A percentile compares a stretch with the other conserved stretches of the same genome.
phyloP scores from a whole-genome alignment of 495 filamentous ascomycete species.

The Articulospora tetracladia region DNA sequence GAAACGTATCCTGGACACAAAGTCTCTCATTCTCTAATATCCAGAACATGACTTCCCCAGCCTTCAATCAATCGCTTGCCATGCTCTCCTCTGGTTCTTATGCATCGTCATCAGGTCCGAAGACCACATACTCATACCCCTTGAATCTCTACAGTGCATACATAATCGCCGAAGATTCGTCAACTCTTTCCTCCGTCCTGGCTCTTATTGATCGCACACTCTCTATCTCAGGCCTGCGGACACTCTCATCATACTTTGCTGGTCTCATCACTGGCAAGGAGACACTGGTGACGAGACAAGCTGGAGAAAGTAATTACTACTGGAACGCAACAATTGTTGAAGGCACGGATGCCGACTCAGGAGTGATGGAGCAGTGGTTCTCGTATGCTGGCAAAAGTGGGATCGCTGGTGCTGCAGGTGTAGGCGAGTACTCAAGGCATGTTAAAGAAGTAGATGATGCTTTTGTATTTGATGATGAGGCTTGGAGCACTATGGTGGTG shows the following conservation, averaged over 20 bases:
- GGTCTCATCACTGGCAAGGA: background rate
- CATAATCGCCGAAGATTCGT: background rate
- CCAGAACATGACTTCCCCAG: constrained; percentile 1
- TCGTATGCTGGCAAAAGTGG: background rate
- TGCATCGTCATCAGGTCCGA: background rate
- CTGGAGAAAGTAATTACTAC: background rate
- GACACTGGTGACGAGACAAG: background rate
- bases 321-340: constrained; percentile 1
- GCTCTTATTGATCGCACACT: constrained; percentile 2
- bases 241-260: background rate
- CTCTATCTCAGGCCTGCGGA: background rate
- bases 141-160: constrained; percentile 6
- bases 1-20: constrained; percentile 1
- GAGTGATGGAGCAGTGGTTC: background rate
- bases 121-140: constrained; percentile 5
- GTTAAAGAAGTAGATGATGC: background rate
- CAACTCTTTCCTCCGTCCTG: constrained; percentile 7
- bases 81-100: background rate
- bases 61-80: background rate
- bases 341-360: background rate
- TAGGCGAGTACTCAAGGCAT: background rate
- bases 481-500: background rate
- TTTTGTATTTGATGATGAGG: background rate
- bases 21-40: constrained; percentile 1
- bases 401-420: background rate